Evolutionary conservation across 805 yeast genomes (phyloP), one percentile per base, ranked within the genome.

Genomic region (Myxozyma lipomycoides): DNA sequence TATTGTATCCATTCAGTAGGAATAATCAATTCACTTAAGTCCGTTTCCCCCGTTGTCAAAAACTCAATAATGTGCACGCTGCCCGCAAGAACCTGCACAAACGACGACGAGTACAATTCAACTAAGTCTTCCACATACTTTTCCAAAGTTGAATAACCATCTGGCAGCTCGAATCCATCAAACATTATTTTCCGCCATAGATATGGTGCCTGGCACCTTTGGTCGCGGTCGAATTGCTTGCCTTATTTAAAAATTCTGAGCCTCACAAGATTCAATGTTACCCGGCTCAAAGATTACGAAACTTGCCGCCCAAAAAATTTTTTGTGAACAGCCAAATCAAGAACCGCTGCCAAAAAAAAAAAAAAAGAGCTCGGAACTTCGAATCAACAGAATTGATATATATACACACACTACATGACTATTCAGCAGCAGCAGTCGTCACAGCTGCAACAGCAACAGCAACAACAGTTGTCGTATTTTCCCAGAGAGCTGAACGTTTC

Each of bases 61-160:
- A 57, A 57, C 24, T 57, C 49, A 15, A 57, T 39, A 34, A 57
- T 57, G 18, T 57, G 61, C 4, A 53, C 32, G 15, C 43, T 39
- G 4, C 51, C 46, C 4, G 56, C 55, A 7, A 57, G 43, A 9
- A 26, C 32, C 46, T 50, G 61, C 17, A 57, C 58, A 32, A 56
- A 49, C 6, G 61, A 53, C n/a, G 26, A 19, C 18, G 18, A 15
- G 42, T 56, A 56, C 17, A 57, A 39, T 12, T n/a, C 44, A 17
- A 34, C 41, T 3, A 57, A 52, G 18, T 37, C 30, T 7, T 19
- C 35, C 9, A 52, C 35, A 37, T 56, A 56, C n/a, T 30, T 48
- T 24, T 56, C 61, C 7, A 52, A 49, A 10, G 26, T 19, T 12
- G 40, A 35, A 38, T 45, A 56, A 10, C 42, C 49, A 12, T 37